Evolutionary conservation across 108 stramenopile species (phyloP).

Genomic region (Nannochloropsis oceanica): DNA sequence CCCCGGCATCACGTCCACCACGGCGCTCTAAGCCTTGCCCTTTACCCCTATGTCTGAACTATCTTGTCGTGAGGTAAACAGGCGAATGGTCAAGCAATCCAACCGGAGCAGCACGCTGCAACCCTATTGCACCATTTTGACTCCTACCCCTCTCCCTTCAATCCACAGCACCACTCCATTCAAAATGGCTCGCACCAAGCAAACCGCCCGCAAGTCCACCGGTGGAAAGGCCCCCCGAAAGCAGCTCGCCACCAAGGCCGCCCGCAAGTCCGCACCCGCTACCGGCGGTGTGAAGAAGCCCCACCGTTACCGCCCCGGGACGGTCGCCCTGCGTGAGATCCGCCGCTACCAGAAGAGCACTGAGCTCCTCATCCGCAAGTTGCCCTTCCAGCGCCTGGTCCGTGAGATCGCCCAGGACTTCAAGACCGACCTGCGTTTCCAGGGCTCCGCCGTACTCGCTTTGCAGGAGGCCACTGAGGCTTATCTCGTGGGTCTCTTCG

Average conservation of each 20-base stretch:
- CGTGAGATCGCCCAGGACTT: constrained; percentile 92
- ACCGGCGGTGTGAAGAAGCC: constrained; percentile 79
- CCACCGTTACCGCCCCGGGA: constrained; percentile 51
- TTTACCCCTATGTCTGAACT: no score
- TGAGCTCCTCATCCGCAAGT: constrained; percentile 41
- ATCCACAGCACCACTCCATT: background rate
- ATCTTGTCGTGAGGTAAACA: no score
- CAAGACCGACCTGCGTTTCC: constrained; percentile 93
- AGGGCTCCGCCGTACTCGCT: constrained; percentile 75
- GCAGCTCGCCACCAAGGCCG: constrained; percentile 35
- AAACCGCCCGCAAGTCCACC: constrained; percentile 92
- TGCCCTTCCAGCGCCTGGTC: constrained; percentile 69
- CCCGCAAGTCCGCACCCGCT: constrained; percentile 30
- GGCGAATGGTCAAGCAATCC: no score
- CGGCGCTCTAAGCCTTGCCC: no score
- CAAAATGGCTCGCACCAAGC: constrained; percentile 88
- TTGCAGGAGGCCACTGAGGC: constrained; percentile 55
- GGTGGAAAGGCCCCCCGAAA: constrained; percentile 79
- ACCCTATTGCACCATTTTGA: no score
- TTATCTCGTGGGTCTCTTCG: constrained; percentile 39
- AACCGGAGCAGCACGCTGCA: no score
- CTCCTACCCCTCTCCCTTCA: background rate
- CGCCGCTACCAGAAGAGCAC: constrained; percentile 72
- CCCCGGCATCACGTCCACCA: no score
- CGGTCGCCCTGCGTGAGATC: constrained; percentile 75